Percentiles rank a stretch among this genome's conserved stretches.
Evolutionary conservation across 2,329 filamentous ascomycete genomes (phyloP).

Genomic region (Colletotrichum zoysiae): DNA sequence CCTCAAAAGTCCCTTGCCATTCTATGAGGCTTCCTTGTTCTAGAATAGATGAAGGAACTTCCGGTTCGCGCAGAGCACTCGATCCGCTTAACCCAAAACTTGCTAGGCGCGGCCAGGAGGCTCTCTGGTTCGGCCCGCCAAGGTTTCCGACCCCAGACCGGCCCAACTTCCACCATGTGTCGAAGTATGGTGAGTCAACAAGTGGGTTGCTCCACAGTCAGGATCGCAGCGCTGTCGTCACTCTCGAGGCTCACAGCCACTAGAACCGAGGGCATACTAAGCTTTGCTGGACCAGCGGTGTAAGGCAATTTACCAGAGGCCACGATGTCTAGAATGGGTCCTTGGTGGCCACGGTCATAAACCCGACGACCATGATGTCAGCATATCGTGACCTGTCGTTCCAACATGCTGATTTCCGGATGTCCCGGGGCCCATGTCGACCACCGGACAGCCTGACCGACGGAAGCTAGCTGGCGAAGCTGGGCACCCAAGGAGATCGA

Average conservation of each 20-base stretch:
- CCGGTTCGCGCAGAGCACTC: background rate
- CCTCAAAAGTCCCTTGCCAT: background rate
- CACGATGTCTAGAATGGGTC: background rate
- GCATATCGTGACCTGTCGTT: slow-evolving; percentile 1
- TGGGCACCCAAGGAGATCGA: background rate
- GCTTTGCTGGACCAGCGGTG: slow-evolving; percentile 32
- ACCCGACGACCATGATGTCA: slow-evolving; percentile 3
- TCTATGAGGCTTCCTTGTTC: background rate
- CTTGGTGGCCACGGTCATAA: background rate
- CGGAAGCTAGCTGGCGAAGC: background rate
- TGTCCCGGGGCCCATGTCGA: slow-evolving; percentile 17
- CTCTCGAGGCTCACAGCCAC: slow-evolving; percentile 11
- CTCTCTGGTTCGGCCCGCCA: slow-evolving; percentile 21
- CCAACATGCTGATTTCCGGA: slow-evolving; percentile 4
- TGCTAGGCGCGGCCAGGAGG: background rate
- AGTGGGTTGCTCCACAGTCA: background rate
- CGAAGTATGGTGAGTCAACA: slow-evolving; percentile 11
- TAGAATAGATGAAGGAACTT: background rate
- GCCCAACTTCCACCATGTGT: background rate
- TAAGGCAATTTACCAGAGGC: slow-evolving; percentile 19
- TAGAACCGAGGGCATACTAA: slow-evolving; percentile 5
- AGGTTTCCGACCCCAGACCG: slow-evolving; percentile 9
- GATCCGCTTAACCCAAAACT: background rate
- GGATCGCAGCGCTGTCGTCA: slow-evolving; percentile 17
- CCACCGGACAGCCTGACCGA: background rate